Evolutionary conservation across 2,329 filamentous ascomycete species (phyloP).

Genomic region (Cercospora sojina): DNA sequence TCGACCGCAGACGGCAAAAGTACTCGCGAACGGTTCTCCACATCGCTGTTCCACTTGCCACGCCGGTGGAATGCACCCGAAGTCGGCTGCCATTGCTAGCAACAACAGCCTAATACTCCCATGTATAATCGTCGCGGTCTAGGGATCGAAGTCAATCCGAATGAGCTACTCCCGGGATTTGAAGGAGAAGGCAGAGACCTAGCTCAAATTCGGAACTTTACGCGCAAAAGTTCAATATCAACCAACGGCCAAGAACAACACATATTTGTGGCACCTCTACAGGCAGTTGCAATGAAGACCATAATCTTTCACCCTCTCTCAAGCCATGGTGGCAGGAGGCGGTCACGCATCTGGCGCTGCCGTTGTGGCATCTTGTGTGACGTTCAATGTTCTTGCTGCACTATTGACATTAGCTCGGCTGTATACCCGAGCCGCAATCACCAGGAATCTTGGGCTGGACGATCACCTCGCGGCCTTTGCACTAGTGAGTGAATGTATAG

Average conservation of each 20-base stretch:
- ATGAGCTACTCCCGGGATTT: not conserved
- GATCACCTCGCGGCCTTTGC: slow-evolving; percentile 20
- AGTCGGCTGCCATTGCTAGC: not conserved
- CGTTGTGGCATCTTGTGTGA: slow-evolving; percentile 12
- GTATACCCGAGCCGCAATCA: slow-evolving; percentile 15
- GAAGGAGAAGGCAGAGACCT: not conserved
- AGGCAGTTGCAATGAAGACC: not conserved
- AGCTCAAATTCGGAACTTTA: not conserved
- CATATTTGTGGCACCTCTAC: not conserved
- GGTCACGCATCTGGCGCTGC: slow-evolving; percentile 18
- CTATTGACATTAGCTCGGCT: slow-evolving; percentile 13
- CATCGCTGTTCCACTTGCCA: not conserved
- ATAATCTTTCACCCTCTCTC: not conserved
- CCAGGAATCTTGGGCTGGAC: slow-evolving; percentile 22
- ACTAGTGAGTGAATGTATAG: slow-evolving; percentile 8
- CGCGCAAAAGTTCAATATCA: not conserved
- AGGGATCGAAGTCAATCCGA: not conserved
- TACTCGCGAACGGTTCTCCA: not conserved
- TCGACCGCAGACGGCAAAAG: not conserved
- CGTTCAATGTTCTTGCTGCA: slow-evolving; percentile 17
- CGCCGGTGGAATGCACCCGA: not conserved
- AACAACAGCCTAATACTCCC: not conserved
- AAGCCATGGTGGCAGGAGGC: not conserved
- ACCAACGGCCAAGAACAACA: not conserved
- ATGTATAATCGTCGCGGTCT: not conserved